Evolutionary conservation across 768 basidiomycete species (phyloP).

Genomic region (Boletus vermiculosoides): DNA sequence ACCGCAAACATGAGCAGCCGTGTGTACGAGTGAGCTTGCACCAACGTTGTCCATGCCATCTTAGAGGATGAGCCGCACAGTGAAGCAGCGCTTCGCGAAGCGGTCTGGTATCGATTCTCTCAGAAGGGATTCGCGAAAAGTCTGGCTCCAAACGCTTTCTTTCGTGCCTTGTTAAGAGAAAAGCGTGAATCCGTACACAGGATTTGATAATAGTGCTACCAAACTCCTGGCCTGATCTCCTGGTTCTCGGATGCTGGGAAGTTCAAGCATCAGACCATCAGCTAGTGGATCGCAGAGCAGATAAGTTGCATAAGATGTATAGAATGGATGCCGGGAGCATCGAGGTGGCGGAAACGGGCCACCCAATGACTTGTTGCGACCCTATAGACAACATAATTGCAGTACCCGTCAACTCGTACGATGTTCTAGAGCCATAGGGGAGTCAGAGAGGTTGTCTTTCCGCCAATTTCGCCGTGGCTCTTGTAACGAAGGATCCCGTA

Average conservation of each 20-base stretch:
- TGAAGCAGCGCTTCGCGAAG: not conserved
- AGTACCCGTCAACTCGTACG: not conserved
- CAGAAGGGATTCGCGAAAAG: no score
- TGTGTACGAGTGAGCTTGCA: not conserved
- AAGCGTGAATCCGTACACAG: not conserved
- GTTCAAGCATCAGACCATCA: not conserved
- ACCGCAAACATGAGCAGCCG: not conserved
- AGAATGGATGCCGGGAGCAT: not conserved
- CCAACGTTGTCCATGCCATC: not conserved
- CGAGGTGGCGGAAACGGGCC: not conserved
- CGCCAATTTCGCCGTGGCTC: not conserved
- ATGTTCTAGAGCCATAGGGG: not conserved
- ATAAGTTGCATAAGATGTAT: not conserved
- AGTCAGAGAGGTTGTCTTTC: no score
- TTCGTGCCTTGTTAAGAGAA: no score
- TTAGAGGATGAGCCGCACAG: not conserved
- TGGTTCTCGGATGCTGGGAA: not conserved
- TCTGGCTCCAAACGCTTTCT: no score
- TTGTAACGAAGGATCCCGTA: not conserved
- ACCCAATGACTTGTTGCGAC: not conserved
- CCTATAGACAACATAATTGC: not conserved
- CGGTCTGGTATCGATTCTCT: no score
- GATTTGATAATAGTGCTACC: not conserved
- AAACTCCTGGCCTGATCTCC: not conserved
- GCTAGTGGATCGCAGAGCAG: not conserved